A percentile compares a stretch with the other conserved stretches of the same genome.
phyloP scores from a whole-genome alignment of 306 rosid genomes.

The Cicer pinnatifidum region DNA sequence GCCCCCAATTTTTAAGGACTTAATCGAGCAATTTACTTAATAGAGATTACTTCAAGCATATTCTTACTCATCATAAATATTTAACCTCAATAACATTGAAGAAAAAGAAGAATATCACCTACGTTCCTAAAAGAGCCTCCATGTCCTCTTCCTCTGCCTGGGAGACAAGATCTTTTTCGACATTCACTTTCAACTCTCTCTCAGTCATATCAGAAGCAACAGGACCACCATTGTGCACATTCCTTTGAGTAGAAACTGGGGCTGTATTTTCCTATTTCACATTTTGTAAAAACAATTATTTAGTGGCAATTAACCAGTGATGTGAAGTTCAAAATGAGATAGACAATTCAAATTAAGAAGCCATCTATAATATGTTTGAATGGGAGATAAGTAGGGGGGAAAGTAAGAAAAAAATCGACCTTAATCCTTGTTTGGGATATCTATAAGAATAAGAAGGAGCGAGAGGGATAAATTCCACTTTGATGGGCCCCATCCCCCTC shows the following conservation, averaged over 20 bases:
- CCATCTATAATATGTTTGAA: background rate
- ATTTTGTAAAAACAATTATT: slow-evolving; percentile 37
- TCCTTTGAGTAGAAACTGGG: slow-evolving; percentile 57
- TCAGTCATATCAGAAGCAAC: slow-evolving; percentile 65
- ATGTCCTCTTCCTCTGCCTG: slow-evolving; percentile 99
- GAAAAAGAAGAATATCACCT: slow-evolving; percentile 51
- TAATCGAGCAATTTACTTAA: slow-evolving; percentile 26
- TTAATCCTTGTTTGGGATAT: slow-evolving; percentile 3
- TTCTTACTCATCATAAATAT: slow-evolving; percentile 27
- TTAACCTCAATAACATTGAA: slow-evolving; percentile 42
- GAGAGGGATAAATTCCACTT: slow-evolving; percentile 4
- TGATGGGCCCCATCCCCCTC: slow-evolving; percentile 10
- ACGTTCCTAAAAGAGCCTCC: slow-evolving; percentile 99
- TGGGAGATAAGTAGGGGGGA: background rate
- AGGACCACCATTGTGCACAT: slow-evolving; percentile 68
- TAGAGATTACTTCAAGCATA: slow-evolving; percentile 20
- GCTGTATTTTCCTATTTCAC: slow-evolving; percentile 75
- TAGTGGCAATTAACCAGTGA: slow-evolving; percentile 30
- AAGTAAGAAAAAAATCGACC: background rate
- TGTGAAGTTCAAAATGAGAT: slow-evolving; percentile 29
- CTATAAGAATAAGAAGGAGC: slow-evolving; percentile 17
- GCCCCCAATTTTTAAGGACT: slow-evolving; percentile 12
- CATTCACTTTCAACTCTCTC: slow-evolving; percentile 80
- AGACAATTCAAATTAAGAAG: slow-evolving; percentile 7
- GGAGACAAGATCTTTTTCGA: slow-evolving; percentile 94